Evolutionary conservation across 2,329 filamentous ascomycete species (phyloP).

Genomic region (Seiridium unicorne): DNA sequence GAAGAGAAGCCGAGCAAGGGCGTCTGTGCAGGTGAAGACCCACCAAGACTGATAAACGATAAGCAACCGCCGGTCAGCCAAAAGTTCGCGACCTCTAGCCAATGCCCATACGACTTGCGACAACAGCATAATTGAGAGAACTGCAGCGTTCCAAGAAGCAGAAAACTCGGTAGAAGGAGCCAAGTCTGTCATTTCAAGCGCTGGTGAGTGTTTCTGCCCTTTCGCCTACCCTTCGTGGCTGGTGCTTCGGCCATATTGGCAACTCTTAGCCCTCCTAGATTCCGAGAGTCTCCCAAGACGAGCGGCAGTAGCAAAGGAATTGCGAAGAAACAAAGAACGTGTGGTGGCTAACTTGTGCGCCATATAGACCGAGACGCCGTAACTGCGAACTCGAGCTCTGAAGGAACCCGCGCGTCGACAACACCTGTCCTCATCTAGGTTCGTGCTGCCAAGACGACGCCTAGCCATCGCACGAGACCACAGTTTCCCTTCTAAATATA

Average conservation of each 20-base stretch:
- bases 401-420: too few relatives aligned
- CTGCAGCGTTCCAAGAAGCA: neutral
- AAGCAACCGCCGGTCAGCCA: neutral
- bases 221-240: too few relatives aligned
- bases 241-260: too few relatives aligned
- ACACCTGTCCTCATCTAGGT: neutral
- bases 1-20: neutral
- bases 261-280: too few relatives aligned
- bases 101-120: neutral
- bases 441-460: neutral
- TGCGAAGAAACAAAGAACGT: too few relatives aligned
- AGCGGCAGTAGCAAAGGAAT: too few relatives aligned
- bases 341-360: too few relatives aligned
- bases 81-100: conserved; percentile 5
- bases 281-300: too few relatives aligned
- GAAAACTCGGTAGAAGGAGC: neutral
- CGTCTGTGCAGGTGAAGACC: neutral
- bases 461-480: neutral
- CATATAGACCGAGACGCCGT: too few relatives aligned
- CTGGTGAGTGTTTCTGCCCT: too few relatives aligned
- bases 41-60: neutral
- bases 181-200: neutral
- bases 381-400: too few relatives aligned
- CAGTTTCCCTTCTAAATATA: neutral
- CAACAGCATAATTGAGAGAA: neutral